These are phyloP conservation scores for Fimicolochytrium jonesii DNA, from an alignment of 192 early-diverging fungal species.

Conservation along the genomic window DNA sequence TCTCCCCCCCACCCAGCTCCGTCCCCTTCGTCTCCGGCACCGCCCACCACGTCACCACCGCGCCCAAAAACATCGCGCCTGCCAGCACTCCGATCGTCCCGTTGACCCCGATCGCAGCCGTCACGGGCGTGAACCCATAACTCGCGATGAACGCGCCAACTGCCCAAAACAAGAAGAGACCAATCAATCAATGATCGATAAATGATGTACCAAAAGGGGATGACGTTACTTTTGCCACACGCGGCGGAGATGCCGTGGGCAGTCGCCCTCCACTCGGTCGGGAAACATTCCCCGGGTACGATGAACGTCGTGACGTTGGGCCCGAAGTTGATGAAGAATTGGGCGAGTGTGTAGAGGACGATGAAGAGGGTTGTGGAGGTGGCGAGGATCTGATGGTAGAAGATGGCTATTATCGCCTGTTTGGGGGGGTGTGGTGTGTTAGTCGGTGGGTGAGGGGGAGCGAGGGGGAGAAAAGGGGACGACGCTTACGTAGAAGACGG, in stretches of 20 bases:
- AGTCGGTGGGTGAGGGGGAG: too few relatives aligned
- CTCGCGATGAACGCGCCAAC: slow-evolving; percentile 61
- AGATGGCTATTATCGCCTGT: background rate
- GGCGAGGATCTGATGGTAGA: slow-evolving; percentile 64
- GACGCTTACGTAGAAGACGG: too few relatives aligned
- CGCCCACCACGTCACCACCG: slow-evolving; percentile 48
- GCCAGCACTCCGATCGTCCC: slow-evolving; percentile 57
- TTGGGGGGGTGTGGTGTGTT: too few relatives aligned
- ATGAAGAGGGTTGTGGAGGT: slow-evolving; percentile 72
- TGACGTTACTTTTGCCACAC: slow-evolving; percentile 63
- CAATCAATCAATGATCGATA: too few relatives aligned
- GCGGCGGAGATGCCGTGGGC: slow-evolving; percentile 71
- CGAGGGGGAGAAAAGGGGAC: too few relatives aligned
- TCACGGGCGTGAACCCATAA: slow-evolving; percentile 31
- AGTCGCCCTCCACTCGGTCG: slow-evolving; percentile 64
- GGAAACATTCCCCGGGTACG: slow-evolving; percentile 67
- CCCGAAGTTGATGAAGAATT: slow-evolving; percentile 86
- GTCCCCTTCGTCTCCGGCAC: slow-evolving; percentile 69
- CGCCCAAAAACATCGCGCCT: slow-evolving; percentile 68
- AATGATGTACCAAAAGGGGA: too few relatives aligned
- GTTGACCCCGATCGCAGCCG: slow-evolving; percentile 27
- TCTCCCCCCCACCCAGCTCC: slow-evolving; percentile 41
- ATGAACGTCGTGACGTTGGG: slow-evolving; percentile 89
- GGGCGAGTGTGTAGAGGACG: slow-evolving; percentile 60
- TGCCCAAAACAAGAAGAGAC: too few relatives aligned